These are phyloP conservation scores for Punctularia strigosozonata DNA, from an alignment of 768 basidiomycete genomes.

Conservation along the genomic window DNA sequence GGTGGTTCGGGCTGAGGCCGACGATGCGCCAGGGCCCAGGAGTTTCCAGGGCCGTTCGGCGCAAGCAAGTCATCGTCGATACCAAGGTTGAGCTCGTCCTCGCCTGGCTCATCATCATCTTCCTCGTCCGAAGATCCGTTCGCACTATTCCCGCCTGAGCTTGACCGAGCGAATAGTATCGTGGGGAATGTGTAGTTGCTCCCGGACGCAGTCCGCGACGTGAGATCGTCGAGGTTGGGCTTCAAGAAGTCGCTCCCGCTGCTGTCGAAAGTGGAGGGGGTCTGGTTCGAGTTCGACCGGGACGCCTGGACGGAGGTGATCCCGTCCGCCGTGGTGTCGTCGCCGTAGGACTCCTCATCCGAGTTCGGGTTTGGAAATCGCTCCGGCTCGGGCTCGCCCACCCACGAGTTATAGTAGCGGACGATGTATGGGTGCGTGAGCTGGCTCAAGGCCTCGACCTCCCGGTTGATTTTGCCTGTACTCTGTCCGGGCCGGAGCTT, in stretches of 20 bases:
- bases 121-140: slow-evolving; percentile 23
- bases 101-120: slow-evolving; percentile 28
- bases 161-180: slow-evolving; percentile 61
- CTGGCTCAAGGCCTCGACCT: slow-evolving; percentile 80
- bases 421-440: slow-evolving; percentile 87
- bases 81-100: slow-evolving; percentile 22
- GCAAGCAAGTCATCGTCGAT: too few relatives aligned
- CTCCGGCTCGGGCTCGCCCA: slow-evolving; percentile 53
- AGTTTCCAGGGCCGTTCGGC: too few relatives aligned
- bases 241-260: slow-evolving; percentile 40
- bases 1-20: too few relatives aligned
- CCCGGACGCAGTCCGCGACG: slow-evolving; percentile 34
- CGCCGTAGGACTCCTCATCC: slow-evolving; percentile 23
- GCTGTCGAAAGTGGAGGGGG: too few relatives aligned
- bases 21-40: slow-evolving; percentile 6
- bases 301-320: slow-evolving; percentile 55
- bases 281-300: too few relatives aligned
- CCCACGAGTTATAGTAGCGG: slow-evolving; percentile 85
- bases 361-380: slow-evolving; percentile 31
- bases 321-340: slow-evolving; percentile 31
- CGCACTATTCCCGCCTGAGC: slow-evolving; percentile 10
- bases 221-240: slow-evolving; percentile 53
- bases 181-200: slow-evolving; percentile 66
- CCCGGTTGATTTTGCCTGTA: slow-evolving; percentile 81
- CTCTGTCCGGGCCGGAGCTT: slow-evolving; percentile 66